Base-by-base conservation (phyloP, 805 yeast species). In the Myxozyma kluyveri region DNA sequence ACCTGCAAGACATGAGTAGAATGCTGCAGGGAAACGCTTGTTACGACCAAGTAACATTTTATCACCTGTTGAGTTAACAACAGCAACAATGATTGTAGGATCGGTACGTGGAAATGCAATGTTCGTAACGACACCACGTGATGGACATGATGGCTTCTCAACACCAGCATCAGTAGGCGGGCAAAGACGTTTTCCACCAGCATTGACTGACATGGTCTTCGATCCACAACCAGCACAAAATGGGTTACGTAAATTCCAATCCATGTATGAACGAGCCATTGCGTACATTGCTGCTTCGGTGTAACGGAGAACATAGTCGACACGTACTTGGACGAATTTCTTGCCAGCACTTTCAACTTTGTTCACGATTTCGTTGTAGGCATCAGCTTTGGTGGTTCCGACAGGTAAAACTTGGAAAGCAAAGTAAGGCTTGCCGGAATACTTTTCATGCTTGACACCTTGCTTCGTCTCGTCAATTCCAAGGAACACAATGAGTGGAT, bases 61-160 rank as follows among this genome's bases (percentile, higher is more conserved):
- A 46, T 79, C 70, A 26, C 81, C 79, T 14, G 77, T 80, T 9
- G 73, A 61, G 61, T 84, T 83, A 19, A 87, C 76, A 12, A 88
- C 79, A 1, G 93, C 95, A 7, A 87, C 82, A 56, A 91, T 91
- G 32, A 87, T 80, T 2, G 87, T 93, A 5, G 95, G 84, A 67
- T 91, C 99, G 0, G 96, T 86, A 49, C 99, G 75, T 14, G 99
- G 99, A 73, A 88, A 91, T 19, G 88, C 80, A 19, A 87, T 82
- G 65, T 91, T 90, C 41, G 87, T 81, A 21, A 88, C 84, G 7
- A 52, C 61, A 14, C 70, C 68, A 9, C 71, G 61, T 1, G 76
- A 69, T 9, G 70, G 69, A 50, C 77, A 73, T 29, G 46, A 40
- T 3, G 52, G 54, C 31, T 52, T 44, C 24, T 47, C 60, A 17